Conservation (phyloP, 164 flowering plant genomes). For the Aristolochia californica region DNA sequence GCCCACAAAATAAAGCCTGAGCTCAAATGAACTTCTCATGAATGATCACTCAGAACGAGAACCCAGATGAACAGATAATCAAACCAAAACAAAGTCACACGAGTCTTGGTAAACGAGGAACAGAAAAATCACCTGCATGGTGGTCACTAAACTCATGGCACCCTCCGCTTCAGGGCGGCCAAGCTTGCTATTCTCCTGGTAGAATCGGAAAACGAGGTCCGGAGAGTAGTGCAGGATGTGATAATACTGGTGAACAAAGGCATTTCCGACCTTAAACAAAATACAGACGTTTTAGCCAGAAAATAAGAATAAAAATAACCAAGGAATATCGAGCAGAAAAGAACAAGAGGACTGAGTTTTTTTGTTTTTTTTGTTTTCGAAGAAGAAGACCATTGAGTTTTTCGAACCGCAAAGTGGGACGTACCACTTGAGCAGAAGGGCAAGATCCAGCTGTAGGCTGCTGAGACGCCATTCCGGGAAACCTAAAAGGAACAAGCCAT, state of each 20-base stretch:
- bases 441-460: constrained; percentile 19
- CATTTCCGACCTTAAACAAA: constrained; percentile 56
- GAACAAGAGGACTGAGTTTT: background rate
- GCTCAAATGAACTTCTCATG: no score
- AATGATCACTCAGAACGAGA: no score
- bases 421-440: constrained; percentile 40
- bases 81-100: no score
- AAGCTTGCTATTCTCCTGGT: constrained; percentile 56
- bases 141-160: constrained; percentile 40
- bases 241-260: constrained; percentile 74
- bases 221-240: constrained; percentile 61
- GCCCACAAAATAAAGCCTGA: no score
- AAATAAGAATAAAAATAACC: background rate
- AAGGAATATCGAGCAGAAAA: background rate
- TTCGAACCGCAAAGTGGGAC: background rate
- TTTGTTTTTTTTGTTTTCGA: no score
- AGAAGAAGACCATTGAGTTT: background rate
- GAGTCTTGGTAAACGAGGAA: background rate
- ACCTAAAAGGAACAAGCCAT: background rate
- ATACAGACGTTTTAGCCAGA: background rate
- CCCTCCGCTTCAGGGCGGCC: constrained; percentile 59
- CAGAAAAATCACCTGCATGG: constrained; percentile 41
- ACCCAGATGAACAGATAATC: no score
- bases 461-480: constrained; percentile 26
- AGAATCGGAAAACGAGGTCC: constrained; percentile 49